Evolutionary conservation across 257 asterid genomes (phyloP), one percentile per base, ranked within the genome.

Genomic region (Anisodus acutangulus): DNA sequence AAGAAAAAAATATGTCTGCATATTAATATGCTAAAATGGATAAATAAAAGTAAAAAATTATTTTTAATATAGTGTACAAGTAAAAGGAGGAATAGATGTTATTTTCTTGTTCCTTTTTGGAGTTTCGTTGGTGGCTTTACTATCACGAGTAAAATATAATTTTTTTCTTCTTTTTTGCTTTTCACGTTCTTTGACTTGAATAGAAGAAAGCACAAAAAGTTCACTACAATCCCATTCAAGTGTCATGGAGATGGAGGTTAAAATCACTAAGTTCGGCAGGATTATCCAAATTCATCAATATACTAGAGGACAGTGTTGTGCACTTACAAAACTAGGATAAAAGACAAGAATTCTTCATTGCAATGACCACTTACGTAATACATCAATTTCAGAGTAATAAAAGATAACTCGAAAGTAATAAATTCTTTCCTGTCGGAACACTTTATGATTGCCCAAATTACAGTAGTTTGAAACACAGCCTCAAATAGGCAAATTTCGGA

Each of bases 21-120:
- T 22, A 0, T 22, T 22, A 22, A 22, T 22, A 22, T 22, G 26
- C 26, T 22, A 22, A 22, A 22, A 22, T 22, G 26, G 26, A 22
- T 22, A 22, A 22, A 22, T 22, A 22, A 22, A 22, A 22, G 26
- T 22, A 22, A 22, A 22, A 22, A 22, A 0, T 22, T 22, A 22
- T 31, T 31, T 31, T 31, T 31, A 31, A 31, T 31, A 31, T 31
- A 31, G 35, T 31, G 35, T 1, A 31, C 35, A 31, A 31, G 2
- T 31, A 31, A 31, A 31, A 31, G 35, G 35, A 31, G 35, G 35
- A 41, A 35, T 16, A n/a, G 31, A 71, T n/a, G 57, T n/a, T n/a
- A 74, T 74, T 74, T 49, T 51, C 80, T 74, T 74, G 39, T 49
- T 22, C 59, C 35, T 19, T 74, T 22, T 45, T 64, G 2, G 71